These are phyloP conservation scores for Fusarium longipes DNA, from an alignment of 2,329 filamentous ascomycete species.

Conservation along the genomic window DNA sequence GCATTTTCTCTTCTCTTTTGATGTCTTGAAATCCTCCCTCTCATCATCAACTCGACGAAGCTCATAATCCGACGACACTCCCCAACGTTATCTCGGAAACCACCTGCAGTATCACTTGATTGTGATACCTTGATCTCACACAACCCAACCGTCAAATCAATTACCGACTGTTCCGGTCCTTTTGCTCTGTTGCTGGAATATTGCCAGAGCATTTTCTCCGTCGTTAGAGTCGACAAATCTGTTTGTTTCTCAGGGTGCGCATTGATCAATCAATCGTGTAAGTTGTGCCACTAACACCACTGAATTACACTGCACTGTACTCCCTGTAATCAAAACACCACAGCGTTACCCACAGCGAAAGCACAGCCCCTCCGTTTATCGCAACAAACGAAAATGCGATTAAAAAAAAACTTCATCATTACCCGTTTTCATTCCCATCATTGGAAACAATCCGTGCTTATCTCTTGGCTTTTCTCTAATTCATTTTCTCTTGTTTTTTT, in stretches of 20 bases:
- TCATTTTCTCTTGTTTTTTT: neutral
- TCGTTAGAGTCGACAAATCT: constrained; percentile 33
- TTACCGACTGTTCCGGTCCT: constrained; percentile 32
- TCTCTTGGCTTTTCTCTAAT: neutral
- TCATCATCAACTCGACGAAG: constrained; percentile 14
- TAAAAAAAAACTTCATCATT: constrained; percentile 2
- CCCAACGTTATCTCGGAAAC: constrained; percentile 18
- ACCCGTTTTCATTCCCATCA: neutral
- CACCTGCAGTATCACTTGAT: constrained; percentile 34
- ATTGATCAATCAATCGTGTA: constrained; percentile 36
- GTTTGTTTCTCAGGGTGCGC: constrained; percentile 25
- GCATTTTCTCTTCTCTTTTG: constrained; percentile 5
- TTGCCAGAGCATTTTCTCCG: constrained; percentile 48
- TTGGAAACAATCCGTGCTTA: neutral
- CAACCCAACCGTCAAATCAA: constrained; percentile 10
- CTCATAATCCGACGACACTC: constrained; percentile 30
- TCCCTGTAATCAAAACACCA: constrained; percentile 11
- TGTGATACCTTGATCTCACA: constrained; percentile 29
- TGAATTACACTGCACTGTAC: neutral
- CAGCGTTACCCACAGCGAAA: neutral
- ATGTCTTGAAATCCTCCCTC: constrained; percentile 1
- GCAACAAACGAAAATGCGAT: constrained; percentile 10
- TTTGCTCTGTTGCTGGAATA: constrained; percentile 55
- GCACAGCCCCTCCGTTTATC: constrained; percentile 1
- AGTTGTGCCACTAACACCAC: constrained; percentile 25